Conservation (phyloP, 148 eudicot species). For the Amaranthus palmeri region DNA sequence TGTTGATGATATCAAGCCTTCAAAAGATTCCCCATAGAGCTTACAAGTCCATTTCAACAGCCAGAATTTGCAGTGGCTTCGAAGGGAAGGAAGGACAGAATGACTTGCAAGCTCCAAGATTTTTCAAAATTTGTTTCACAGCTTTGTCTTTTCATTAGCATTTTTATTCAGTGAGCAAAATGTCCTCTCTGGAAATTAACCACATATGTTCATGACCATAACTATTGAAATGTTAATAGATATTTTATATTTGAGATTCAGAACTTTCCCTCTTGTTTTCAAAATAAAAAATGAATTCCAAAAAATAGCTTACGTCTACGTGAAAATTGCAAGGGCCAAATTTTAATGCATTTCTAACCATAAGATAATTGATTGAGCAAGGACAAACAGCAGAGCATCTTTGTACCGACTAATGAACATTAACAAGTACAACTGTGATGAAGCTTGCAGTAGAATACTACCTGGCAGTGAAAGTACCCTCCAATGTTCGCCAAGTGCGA, state of each 20-base stretch:
- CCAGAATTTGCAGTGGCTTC: too few species aligned
- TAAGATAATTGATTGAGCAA: background rate
- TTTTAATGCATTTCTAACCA: background rate
- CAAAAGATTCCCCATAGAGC: too few species aligned
- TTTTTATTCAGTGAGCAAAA: background rate
- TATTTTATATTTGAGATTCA: background rate
- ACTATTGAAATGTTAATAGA: too few species aligned
- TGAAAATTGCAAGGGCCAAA: background rate
- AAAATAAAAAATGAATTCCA: background rate
- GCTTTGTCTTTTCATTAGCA: background rate
- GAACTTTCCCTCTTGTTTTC: background rate
- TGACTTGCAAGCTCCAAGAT: background rate
- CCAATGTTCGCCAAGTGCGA: conserved; percentile 53
- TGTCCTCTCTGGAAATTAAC: background rate
- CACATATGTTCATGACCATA: background rate
- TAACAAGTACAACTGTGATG: conserved; percentile 1
- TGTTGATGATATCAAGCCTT: too few species aligned
- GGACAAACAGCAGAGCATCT: background rate
- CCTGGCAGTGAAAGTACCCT: conserved; percentile 66
- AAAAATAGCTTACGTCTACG: background rate
- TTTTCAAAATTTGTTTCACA: background rate
- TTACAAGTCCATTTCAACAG: too few species aligned
- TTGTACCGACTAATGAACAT: conserved; percentile 10
- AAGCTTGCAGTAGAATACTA: conserved; percentile 19
- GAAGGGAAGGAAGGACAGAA: background rate